Evolutionary conservation across 148 eudicot genomes (phyloP).

Genomic region (Fagopyrum tataricum): DNA sequence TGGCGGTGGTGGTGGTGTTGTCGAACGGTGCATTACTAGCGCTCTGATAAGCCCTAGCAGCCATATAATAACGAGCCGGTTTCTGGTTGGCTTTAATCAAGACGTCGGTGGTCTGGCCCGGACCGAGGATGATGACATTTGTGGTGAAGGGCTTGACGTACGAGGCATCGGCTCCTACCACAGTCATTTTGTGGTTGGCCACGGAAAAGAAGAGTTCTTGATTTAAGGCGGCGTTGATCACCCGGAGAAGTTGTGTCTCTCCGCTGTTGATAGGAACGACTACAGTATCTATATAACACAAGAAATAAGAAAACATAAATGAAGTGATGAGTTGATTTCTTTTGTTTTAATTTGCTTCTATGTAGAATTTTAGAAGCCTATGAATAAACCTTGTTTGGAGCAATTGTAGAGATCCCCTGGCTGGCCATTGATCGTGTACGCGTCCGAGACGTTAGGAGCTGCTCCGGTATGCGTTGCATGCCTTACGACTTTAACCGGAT

Average conservation of each 20-base stretch:
- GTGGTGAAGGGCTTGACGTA: conserved; percentile 28
- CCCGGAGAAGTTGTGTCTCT: conserved; percentile 15
- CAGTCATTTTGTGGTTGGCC: conserved; percentile 24
- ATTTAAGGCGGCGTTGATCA: conserved; percentile 21
- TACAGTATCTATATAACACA: conserved; percentile 1
- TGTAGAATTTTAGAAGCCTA: not conserved
- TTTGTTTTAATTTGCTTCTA: not conserved
- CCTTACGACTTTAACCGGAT: not conserved
- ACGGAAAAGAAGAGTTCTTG: conserved; percentile 30
- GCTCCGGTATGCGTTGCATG: conserved; percentile 12
- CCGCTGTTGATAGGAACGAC: conserved; percentile 11
- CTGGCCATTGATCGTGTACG: conserved; percentile 15
- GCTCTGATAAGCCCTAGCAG: conserved; percentile 10
- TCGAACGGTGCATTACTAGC: conserved; percentile 5
- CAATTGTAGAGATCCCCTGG: conserved; percentile 16
- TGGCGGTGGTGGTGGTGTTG: conserved; percentile 18
- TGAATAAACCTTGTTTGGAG: conserved; percentile 7
- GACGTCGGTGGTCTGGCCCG: conserved; percentile 31
- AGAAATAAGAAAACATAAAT: not conserved
- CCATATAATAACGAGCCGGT: conserved; percentile 20
- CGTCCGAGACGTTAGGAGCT: conserved; percentile 14
- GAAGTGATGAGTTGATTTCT: not conserved
- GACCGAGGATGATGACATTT: conserved; percentile 21
- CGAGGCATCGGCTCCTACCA: conserved; percentile 27
- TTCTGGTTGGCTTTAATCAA: conserved; percentile 19